Conservation (phyloP, 306 rosid species). For the Trifolium repens region DNA sequence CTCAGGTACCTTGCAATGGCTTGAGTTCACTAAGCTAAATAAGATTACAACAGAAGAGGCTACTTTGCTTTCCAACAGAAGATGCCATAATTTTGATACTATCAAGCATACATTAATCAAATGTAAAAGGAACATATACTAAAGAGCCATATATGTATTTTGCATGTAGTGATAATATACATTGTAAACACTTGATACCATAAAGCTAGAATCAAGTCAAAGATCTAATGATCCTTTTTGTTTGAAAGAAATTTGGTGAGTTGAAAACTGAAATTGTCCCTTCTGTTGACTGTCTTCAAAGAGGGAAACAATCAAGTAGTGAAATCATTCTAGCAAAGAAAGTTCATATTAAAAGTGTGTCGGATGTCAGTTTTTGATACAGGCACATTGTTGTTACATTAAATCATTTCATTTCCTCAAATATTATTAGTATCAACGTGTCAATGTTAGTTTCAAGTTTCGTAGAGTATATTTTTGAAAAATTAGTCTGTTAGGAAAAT, state of each 20-base stretch:
- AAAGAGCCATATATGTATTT: slow-evolving; percentile 58
- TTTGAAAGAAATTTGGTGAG: slow-evolving; percentile 77
- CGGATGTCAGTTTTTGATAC: not conserved
- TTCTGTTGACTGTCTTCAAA: slow-evolving; percentile 58
- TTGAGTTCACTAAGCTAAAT: slow-evolving; percentile 64
- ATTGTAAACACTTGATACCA: slow-evolving; percentile 72
- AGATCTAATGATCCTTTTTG: slow-evolving; percentile 58
- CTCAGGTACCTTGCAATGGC: slow-evolving; percentile 71
- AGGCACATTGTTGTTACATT: not conserved
- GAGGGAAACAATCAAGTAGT: slow-evolving; percentile 50
- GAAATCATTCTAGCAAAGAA: slow-evolving; percentile 29
- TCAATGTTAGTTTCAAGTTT: not conserved
- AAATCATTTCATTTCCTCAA: not conserved
- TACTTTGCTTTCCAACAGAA: too few species aligned
- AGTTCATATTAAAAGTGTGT: slow-evolving; percentile 22
- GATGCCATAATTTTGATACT: slow-evolving; percentile 70
- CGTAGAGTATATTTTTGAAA: not conserved
- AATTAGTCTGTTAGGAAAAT: not conserved
- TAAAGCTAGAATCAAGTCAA: slow-evolving; percentile 51
- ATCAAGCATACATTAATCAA: slow-evolving; percentile 57
- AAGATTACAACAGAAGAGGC: slow-evolving; percentile 54
- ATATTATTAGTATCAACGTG: not conserved
- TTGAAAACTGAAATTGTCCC: slow-evolving; percentile 64
- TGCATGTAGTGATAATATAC: slow-evolving; percentile 76
- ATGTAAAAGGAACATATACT: slow-evolving; percentile 70